These are phyloP conservation scores for Coemansia sp. DNA, from an alignment of 192 early-diverging fungal genomes.

Conservation along the genomic window DNA sequence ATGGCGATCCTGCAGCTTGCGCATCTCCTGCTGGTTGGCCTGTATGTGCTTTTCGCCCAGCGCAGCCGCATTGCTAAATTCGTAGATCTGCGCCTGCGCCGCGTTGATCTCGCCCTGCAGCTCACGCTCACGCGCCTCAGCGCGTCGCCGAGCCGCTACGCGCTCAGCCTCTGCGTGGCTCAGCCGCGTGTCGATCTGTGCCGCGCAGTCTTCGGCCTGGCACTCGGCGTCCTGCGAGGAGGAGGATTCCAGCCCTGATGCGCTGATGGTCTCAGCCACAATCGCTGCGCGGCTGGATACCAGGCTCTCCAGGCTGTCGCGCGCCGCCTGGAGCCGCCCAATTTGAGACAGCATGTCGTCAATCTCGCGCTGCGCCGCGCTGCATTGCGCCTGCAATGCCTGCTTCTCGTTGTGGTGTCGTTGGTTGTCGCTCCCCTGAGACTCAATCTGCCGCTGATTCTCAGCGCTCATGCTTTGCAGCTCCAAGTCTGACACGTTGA, in stretches of 20 bases:
- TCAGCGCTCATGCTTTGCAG: slow-evolving; percentile 58
- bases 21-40: slow-evolving; percentile 20
- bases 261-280: slow-evolving; percentile 19
- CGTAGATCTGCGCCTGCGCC: slow-evolving; percentile 32
- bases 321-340: slow-evolving; percentile 24
- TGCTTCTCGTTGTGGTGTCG: slow-evolving; percentile 23
- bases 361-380: slow-evolving; percentile 12
- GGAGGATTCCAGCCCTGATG: slow-evolving; percentile 1
- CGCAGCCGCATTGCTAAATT: slow-evolving; percentile 16
- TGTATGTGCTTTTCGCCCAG: slow-evolving; percentile 20
- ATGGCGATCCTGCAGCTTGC: slow-evolving; percentile 14
- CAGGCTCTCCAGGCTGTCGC: slow-evolving; percentile 30
- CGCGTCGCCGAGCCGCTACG: slow-evolving; percentile 13
- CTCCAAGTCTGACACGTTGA: slow-evolving; percentile 59
- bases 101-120: slow-evolving; percentile 33
- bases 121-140: slow-evolving; percentile 13
- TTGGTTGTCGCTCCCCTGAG: slow-evolving; percentile 35
- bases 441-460: slow-evolving; percentile 22
- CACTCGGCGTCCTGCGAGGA: slow-evolving; percentile 12
- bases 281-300: slow-evolving; percentile 18
- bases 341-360: slow-evolving; percentile 32
- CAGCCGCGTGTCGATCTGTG: slow-evolving; percentile 32
- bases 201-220: slow-evolving; percentile 13
- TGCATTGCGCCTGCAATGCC: slow-evolving; percentile 10
- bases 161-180: slow-evolving; percentile 50